Percentiles rank a stretch among this genome's conserved stretches.
phyloP scores from a whole-genome alignment of 148 eudicot species.

The Limonium bicolor region DNA sequence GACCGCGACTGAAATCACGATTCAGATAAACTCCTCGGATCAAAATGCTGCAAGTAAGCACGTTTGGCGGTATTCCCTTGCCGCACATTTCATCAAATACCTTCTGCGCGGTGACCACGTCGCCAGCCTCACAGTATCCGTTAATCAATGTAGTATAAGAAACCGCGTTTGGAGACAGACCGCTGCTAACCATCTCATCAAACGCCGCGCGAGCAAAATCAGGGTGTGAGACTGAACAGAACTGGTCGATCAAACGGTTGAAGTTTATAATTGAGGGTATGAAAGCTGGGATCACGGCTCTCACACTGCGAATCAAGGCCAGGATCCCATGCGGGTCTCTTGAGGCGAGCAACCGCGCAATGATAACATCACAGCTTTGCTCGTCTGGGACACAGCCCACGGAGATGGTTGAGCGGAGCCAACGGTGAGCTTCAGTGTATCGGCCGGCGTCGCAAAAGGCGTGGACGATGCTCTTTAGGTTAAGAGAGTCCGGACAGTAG shows the following conservation, averaged over 20 bases:
- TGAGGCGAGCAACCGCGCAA: slow-evolving; percentile 46
- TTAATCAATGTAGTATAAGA: slow-evolving; percentile 58
- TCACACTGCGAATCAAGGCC: slow-evolving; percentile 23
- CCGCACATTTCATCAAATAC: slow-evolving; percentile 61
- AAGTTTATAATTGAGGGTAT: slow-evolving; percentile 56
- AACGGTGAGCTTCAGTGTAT: slow-evolving; percentile 57
- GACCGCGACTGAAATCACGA: slow-evolving; percentile 26
- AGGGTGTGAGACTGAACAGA: slow-evolving; percentile 27
- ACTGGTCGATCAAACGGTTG: slow-evolving; percentile 59
- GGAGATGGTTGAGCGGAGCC: slow-evolving; percentile 22
- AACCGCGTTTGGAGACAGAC: slow-evolving; percentile 49
- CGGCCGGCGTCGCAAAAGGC: slow-evolving; percentile 45
- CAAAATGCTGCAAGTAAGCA: slow-evolving; percentile 49
- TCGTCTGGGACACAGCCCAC: slow-evolving; percentile 31
- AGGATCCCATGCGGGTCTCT: slow-evolving; percentile 28
- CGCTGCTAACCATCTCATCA: slow-evolving; percentile 40
- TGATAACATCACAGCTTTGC: slow-evolving; percentile 69
- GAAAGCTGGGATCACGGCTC: slow-evolving; percentile 22
- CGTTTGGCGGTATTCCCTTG: slow-evolving; percentile 34
- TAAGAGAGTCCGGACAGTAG: slow-evolving; percentile 37
- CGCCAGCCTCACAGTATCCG: slow-evolving; percentile 54
- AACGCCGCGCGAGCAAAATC: slow-evolving; percentile 41
- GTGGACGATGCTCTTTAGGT: slow-evolving; percentile 60
- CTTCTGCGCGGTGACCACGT: slow-evolving; percentile 33
- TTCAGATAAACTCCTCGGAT: slow-evolving; percentile 38